Conservation (phyloP, 768 basidiomycete genomes). For the Psilocybe tampanensis region DNA sequence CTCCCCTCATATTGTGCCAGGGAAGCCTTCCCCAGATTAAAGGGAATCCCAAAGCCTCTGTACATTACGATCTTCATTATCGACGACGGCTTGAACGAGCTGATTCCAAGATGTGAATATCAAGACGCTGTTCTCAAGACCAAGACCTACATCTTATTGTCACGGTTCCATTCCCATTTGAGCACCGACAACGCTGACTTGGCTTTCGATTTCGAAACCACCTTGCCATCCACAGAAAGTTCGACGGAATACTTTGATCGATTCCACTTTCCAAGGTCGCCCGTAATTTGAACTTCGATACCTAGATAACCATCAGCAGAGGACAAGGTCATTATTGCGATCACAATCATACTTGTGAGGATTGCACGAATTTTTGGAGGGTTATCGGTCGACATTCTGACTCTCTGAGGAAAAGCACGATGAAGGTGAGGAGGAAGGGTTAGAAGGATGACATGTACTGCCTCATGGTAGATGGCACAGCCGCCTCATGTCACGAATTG, state of each 20-base stretch:
- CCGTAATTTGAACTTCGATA: neutral
- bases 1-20: neutral
- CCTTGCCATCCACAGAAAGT: neutral
- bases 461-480: no score
- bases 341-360: no score
- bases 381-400: no score
- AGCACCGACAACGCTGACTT: neutral
- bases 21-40: no score
- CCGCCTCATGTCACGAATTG: no score
- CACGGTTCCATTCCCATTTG: neutral
- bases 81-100: constrained; percentile 2
- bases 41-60: neutral
- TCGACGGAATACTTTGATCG: neutral
- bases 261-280: neutral
- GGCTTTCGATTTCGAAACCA: neutral
- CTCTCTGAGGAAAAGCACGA: no score
- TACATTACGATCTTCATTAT: neutral
- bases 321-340: no score
- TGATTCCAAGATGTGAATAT: neutral
- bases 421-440: no score
- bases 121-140: neutral
- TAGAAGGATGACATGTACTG: no score
- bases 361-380: no score
- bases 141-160: neutral
- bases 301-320: neutral